phyloP scores from a whole-genome alignment of 352 stramenopile genomes.

The Phytopythium delawarense region DNA sequence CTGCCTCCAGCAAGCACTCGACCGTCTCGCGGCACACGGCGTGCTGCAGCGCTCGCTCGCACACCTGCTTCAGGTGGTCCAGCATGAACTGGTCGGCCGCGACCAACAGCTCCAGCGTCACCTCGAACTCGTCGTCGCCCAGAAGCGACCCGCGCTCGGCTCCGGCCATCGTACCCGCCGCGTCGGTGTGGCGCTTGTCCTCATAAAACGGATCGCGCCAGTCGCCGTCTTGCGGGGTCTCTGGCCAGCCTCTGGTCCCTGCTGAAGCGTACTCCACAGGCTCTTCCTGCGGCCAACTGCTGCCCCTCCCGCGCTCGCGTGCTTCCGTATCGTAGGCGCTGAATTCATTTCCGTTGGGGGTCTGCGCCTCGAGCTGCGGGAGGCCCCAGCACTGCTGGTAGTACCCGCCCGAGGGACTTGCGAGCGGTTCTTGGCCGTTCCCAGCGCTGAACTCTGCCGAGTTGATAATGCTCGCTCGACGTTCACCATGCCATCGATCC shows the following conservation, averaged over 20 bases:
- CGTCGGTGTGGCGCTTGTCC: neutral
- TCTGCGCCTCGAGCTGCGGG: constrained; percentile 25
- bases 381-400: constrained; percentile 8
- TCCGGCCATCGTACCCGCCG: neutral
- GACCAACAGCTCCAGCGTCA: constrained; percentile 87
- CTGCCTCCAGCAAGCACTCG: constrained; percentile 84
- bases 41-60: constrained; percentile 85
- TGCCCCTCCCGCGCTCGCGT: neutral
- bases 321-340: constrained; percentile 9
- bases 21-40: constrained; percentile 81
- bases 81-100: constrained; percentile 96
- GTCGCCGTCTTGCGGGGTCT: constrained; percentile 1
- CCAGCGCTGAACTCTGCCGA: neutral
- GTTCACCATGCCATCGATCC: constrained; percentile 5
- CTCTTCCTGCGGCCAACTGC: constrained; percentile 7
- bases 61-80: constrained; percentile 95
- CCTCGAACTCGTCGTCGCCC: constrained; percentile 49
- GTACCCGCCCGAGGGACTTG: constrained; percentile 1
- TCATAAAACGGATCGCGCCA: neutral
- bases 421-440: neutral
- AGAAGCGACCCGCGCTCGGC: constrained; percentile 9
- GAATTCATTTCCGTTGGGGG: constrained; percentile 31
- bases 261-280: neutral
- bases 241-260: neutral
- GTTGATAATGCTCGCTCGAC: neutral